These are phyloP conservation scores for Kregervanrija fluxuum DNA, from an alignment of 805 yeast species.

Conservation along the genomic window DNA sequence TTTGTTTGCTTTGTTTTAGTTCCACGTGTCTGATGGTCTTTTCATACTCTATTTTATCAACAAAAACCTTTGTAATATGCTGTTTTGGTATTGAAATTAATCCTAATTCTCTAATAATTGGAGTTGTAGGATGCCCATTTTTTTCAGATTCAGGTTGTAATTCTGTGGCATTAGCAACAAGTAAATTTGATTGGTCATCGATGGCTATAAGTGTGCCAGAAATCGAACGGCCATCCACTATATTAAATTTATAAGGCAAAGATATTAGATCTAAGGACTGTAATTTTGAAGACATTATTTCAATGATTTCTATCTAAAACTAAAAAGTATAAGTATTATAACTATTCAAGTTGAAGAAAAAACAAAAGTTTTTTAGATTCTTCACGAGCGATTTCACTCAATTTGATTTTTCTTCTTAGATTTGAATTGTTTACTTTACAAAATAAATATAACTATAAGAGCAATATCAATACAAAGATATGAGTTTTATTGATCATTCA, in stretches of 20 bases:
- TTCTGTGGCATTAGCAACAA: constrained; percentile 34
- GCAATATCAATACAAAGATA: constrained; percentile 1
- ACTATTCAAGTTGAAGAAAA: background rate
- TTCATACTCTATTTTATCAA: no score
- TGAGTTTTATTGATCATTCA: constrained; percentile 18
- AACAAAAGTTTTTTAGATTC: background rate
- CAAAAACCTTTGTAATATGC: constrained; percentile 26
- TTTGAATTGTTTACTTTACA: no score
- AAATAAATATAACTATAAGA: no score
- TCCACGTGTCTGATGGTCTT: no score
- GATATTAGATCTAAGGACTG: constrained; percentile 29
- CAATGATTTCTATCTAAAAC: background rate
- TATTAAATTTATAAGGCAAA: constrained; percentile 19
- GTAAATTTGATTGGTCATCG: constrained; percentile 36
- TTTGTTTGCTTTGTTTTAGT: no score
- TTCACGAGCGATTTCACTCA: background rate
- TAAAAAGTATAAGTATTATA: background rate
- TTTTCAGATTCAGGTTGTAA: constrained; percentile 4
- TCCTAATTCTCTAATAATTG: constrained; percentile 35
- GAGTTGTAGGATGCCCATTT: background rate
- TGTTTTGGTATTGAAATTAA: constrained; percentile 45
- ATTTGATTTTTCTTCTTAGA: background rate
- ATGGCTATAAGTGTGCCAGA: constrained; percentile 34
- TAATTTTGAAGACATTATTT: no score
- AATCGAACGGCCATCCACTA: constrained; percentile 27